A percentile compares a stretch with the other conserved stretches of the same genome.
These are phyloP conservation scores for Ruellia speciosa DNA, from an alignment of 305 asterid species.

Conservation along the genomic window DNA sequence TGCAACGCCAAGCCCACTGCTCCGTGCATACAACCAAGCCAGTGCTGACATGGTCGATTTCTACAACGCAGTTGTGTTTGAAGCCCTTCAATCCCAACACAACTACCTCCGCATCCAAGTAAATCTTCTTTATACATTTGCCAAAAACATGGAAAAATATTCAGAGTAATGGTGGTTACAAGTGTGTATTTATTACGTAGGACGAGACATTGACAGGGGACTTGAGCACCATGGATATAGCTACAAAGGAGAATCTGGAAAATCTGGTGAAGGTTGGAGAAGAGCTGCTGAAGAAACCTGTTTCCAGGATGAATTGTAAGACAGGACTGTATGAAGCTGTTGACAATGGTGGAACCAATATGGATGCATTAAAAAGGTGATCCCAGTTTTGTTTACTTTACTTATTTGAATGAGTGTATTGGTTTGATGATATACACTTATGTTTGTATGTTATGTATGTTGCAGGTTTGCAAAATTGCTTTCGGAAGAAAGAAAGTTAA, in stretches of 20 bases:
- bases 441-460: neutral
- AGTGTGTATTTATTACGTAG: neutral
- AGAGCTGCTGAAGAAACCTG: slow-evolving; percentile 28
- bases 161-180: too few relatives aligned
- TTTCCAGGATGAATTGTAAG: slow-evolving; percentile 31
- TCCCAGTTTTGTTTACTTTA: neutral
- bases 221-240: slow-evolving; percentile 26
- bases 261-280: slow-evolving; percentile 27
- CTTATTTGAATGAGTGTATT: neutral
- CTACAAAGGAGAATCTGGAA: slow-evolving; percentile 35
- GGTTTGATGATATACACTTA: neutral
- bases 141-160: neutral
- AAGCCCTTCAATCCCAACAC: slow-evolving; percentile 24
- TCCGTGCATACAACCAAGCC: slow-evolving; percentile 30
- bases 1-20: slow-evolving; percentile 16
- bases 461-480: neutral
- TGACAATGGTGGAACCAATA: slow-evolving; percentile 29
- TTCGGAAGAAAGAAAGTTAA: neutral
- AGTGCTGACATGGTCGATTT: slow-evolving; percentile 41
- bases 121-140: neutral
- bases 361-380: slow-evolving; percentile 33
- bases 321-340: slow-evolving; percentile 30
- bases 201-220: slow-evolving; percentile 31
- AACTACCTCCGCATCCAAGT: slow-evolving; percentile 40
- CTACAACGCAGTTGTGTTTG: slow-evolving; percentile 28